Evolutionary conservation across 129 eudicot species (phyloP).

Genomic region (Centaurea solstitialis): DNA sequence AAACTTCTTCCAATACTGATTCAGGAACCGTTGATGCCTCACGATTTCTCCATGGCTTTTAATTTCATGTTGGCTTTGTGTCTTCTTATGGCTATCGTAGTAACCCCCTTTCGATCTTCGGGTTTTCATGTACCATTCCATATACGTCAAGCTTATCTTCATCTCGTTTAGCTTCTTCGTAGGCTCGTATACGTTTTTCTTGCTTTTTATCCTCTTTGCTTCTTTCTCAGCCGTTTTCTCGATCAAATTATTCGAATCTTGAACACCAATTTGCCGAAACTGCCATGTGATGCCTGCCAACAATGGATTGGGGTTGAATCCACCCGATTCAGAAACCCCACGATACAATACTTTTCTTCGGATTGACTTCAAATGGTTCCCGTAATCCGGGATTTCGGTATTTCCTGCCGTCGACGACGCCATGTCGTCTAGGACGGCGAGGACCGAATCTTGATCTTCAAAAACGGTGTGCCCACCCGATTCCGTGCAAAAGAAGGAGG

Average conservation of each 20-base stretch:
- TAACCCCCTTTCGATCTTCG: slow-evolving; percentile 32
- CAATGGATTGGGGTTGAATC: slow-evolving; percentile 5
- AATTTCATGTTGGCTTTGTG: not conserved
- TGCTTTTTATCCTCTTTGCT: not conserved
- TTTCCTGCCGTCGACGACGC: not conserved
- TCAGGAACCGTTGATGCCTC: slow-evolving; percentile 9
- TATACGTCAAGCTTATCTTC: slow-evolving; percentile 38
- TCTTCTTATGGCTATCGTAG: slow-evolving; percentile 36
- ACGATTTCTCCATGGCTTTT: slow-evolving; percentile 5
- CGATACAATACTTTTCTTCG: slow-evolving; percentile 30
- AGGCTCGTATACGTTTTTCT: slow-evolving; percentile 21
- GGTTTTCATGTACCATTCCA: slow-evolving; percentile 56
- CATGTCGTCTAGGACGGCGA: slow-evolving; percentile 28
- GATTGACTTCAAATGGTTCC: slow-evolving; percentile 16
- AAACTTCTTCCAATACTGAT: slow-evolving; percentile 32
- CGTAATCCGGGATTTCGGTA: slow-evolving; percentile 14
- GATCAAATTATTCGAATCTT: slow-evolving; percentile 18
- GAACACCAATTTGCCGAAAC: slow-evolving; percentile 30
- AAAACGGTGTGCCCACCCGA: slow-evolving; percentile 42
- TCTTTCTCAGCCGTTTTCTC: not conserved
- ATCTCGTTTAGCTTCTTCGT: slow-evolving; percentile 38
- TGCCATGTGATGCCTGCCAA: slow-evolving; percentile 31
- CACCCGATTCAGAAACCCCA: slow-evolving; percentile 17
- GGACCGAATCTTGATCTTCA: slow-evolving; percentile 39
- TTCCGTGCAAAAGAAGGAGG: slow-evolving; percentile 41